Base-by-base conservation (phyloP, 768 basidiomycete genomes). In the Termitomyces sp. region DNA sequence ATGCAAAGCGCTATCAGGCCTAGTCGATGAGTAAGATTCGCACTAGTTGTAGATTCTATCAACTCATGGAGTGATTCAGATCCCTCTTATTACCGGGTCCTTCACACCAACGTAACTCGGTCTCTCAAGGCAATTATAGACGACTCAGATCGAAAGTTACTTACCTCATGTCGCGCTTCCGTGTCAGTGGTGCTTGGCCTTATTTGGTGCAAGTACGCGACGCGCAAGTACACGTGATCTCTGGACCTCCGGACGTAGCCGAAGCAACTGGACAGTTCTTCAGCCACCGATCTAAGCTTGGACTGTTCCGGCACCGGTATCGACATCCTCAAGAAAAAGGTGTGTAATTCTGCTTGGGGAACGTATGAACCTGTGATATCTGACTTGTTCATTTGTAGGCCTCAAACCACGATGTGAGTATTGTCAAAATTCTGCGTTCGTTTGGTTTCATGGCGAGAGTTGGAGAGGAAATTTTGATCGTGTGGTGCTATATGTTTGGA, bases 261-360 rank as follows among this genome's bases (percentile, higher is more conserved):
- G 73, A 60, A 42, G 52, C 59, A 69, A 63, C 73, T 77, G 62
- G 56, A 54, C 63, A 77, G 76, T 73, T 75, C 60, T 61, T 66
- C 70, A 45, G 73, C 72, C 73, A 73, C 71, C 64, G 57, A 60
- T 60, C 56, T 60, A n/a, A 51, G 53, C 50, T 59, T 54, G 59
- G 63, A 62, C 57, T 67, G 63, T 58, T 68, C 67, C 68, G 71
- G 68, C 79, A 80, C 69, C 76, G 79, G 73, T 75, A 71, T 73
- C 77, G 74, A 79, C 77, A 79, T 76, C 79, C 73, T 79, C 83
- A 84, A 83, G 79, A 78, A 60, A 60, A 64, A 59, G 63, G 55
- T 63, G 46, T 52, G 59, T 55, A 63, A 58, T 57, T 53, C 39
- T 57, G 40, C 27, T 25, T 43, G 44, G 37, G 46, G 28, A 59